phyloP scores from a whole-genome alignment of 805 yeast genomes.

The Myxozyma monticola region DNA sequence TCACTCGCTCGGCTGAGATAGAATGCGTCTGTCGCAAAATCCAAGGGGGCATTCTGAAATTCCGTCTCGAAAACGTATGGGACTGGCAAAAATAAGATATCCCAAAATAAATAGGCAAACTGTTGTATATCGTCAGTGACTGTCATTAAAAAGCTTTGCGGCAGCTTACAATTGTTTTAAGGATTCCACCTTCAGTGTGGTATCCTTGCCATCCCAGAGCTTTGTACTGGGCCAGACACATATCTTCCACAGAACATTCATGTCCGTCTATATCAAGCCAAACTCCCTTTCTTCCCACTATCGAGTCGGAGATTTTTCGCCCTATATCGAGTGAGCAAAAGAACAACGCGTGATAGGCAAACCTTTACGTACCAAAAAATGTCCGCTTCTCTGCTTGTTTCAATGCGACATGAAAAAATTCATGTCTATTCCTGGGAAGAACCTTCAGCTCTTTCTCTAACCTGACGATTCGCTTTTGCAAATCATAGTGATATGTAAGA shows the following conservation, averaged over 20 bases:
- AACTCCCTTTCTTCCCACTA: slow-evolving; percentile 15
- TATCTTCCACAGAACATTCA: slow-evolving; percentile 38
- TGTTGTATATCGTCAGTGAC: slow-evolving; percentile 22
- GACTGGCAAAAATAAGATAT: slow-evolving; percentile 29
- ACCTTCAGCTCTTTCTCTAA: slow-evolving; percentile 25
- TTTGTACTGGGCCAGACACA: slow-evolving; percentile 38
- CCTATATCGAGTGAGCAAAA: neutral
- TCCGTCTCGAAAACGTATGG: slow-evolving; percentile 37
- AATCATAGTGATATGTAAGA: slow-evolving; percentile 25
- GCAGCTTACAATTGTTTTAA: slow-evolving; percentile 34
- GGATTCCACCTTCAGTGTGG: slow-evolving; percentile 40
- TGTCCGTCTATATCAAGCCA: slow-evolving; percentile 22
- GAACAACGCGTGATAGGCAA: neutral
- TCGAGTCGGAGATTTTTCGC: slow-evolving; percentile 10
- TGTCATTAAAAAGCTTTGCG: slow-evolving; percentile 5
- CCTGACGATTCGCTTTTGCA: slow-evolving; percentile 27
- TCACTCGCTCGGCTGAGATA: slow-evolving; percentile 27
- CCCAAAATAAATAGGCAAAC: slow-evolving; percentile 39
- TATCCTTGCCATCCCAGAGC: slow-evolving; percentile 38
- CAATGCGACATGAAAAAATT: slow-evolving; percentile 16
- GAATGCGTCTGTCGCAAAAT: slow-evolving; percentile 33
- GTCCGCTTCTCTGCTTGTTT: slow-evolving; percentile 14
- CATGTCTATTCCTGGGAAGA: slow-evolving; percentile 16
- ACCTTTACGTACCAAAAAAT: slow-evolving; percentile 11
- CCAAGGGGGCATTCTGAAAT: slow-evolving; percentile 40